phyloP scores from a whole-genome alignment of 108 stramenopile genomes.

The Nitzschia sp. region DNA sequence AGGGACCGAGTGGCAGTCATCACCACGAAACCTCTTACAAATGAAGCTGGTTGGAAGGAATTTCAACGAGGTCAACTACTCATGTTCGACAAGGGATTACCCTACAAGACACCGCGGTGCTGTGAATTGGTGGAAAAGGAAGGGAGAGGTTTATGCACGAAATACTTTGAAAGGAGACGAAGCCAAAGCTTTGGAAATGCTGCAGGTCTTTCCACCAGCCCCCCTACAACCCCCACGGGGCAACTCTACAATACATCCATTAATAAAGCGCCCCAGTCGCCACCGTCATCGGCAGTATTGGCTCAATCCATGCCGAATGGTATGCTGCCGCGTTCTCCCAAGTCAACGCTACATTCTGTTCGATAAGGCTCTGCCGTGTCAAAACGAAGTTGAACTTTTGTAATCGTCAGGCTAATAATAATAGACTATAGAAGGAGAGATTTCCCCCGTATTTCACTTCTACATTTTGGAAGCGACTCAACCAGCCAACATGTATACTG shows the following conservation, averaged over 20 bases:
- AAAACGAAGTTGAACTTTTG: no score
- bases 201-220: background rate
- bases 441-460: no score
- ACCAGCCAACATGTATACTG: no score
- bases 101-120: constrained; percentile 35
- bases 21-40: constrained; percentile 85
- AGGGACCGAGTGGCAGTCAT: constrained; percentile 88
- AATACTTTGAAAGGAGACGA: constrained; percentile 20
- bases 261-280: background rate
- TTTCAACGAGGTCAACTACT: constrained; percentile 73
- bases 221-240: background rate
- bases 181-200: constrained; percentile 3
- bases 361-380: no score
- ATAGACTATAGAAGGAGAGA: no score
- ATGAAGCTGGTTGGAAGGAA: constrained; percentile 77
- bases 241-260: background rate
- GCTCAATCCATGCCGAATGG: background rate
- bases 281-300: background rate
- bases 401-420: no score
- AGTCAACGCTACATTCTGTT: background rate
- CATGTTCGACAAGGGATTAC: constrained; percentile 71
- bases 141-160: constrained; percentile 37
- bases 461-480: no score
- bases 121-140: constrained; percentile 37
- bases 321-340: background rate